Conservation (phyloP, 23 red algal species). For the Gracilariopsis chorda region DNA sequence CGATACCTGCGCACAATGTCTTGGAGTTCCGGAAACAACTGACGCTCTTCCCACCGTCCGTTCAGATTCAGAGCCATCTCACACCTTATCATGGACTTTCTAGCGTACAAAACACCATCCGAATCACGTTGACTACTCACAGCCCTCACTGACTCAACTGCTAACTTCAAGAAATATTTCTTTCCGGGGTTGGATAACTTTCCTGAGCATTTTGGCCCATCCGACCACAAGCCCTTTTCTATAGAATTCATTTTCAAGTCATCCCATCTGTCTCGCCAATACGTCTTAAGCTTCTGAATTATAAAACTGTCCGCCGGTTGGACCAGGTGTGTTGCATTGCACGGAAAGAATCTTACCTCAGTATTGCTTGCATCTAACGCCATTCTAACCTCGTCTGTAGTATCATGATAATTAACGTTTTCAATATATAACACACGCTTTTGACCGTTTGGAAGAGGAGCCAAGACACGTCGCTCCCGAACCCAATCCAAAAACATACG, state of each 20-base stretch:
- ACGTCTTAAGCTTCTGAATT: no score
- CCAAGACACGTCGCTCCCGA: neutral
- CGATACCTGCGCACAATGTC: neutral
- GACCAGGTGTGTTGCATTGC: no score
- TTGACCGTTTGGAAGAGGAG: neutral
- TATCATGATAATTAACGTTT: neutral
- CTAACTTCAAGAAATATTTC: neutral
- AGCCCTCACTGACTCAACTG: neutral
- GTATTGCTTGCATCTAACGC: no score
- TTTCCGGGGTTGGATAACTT: neutral
- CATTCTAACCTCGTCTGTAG: no score
- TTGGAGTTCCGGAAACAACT: no score
- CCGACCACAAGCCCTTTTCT: no score
- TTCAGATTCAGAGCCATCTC: slow-evolving; percentile 1
- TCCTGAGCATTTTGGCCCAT: neutral
- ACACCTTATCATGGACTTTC: neutral
- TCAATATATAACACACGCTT: neutral
- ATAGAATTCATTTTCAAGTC: no score
- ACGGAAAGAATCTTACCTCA: no score
- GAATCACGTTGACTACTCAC: neutral
- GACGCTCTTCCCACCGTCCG: no score
- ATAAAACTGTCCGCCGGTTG: no score
- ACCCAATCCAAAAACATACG: neutral
- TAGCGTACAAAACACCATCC: neutral
- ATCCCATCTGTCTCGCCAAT: no score